Percentiles rank a stretch among this genome's conserved stretches.
Evolutionary conservation across 108 stramenopile genomes (phyloP).

Genomic region (Cyclostephanos invisitatus): DNA sequence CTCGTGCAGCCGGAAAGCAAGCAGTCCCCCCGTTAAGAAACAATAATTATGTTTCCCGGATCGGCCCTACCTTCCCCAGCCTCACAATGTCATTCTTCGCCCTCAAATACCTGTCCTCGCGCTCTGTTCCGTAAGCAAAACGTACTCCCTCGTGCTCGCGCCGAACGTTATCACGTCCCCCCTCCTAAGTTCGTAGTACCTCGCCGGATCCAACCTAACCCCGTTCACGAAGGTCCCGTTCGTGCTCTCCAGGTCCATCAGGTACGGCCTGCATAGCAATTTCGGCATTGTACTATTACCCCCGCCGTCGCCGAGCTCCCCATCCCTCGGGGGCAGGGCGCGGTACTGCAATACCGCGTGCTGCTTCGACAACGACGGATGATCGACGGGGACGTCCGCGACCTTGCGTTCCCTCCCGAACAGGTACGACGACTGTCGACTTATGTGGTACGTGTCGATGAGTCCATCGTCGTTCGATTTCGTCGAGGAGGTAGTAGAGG

Average conservation of each 20-base stretch:
- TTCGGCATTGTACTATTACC: conserved; percentile 25
- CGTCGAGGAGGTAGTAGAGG: neutral
- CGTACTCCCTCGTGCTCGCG: conserved; percentile 91
- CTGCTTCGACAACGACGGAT: conserved; percentile 88
- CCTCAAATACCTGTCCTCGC: conserved; percentile 30
- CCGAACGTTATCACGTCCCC: conserved; percentile 93
- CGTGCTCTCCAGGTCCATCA: conserved; percentile 96
- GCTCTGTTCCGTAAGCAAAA: conserved; percentile 84
- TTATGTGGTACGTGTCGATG: conserved; percentile 83
- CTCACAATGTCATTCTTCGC: too few relatives aligned
- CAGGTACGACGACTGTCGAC: conserved; percentile 91
- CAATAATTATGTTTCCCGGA: neutral
- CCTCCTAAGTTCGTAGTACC: conserved; percentile 93
- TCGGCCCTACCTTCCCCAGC: too few relatives aligned
- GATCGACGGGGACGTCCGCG: conserved; percentile 84
- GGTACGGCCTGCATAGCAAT: conserved; percentile 82
- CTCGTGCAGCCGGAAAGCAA: too few relatives aligned
- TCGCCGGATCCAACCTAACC: conserved; percentile 81
- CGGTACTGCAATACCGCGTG: conserved; percentile 99
- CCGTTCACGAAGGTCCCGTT: conserved; percentile 96
- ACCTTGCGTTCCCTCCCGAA: conserved; percentile 90
- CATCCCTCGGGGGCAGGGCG: conserved; percentile 47
- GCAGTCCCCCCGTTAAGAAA: neutral
- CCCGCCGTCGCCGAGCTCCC: conserved; percentile 19
- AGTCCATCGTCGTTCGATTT: conserved; percentile 39